Percentiles rank a stretch among this genome's conserved stretches.
phyloP scores from a whole-genome alignment of 208 protist genomes.

The Giardia muris region DNA sequence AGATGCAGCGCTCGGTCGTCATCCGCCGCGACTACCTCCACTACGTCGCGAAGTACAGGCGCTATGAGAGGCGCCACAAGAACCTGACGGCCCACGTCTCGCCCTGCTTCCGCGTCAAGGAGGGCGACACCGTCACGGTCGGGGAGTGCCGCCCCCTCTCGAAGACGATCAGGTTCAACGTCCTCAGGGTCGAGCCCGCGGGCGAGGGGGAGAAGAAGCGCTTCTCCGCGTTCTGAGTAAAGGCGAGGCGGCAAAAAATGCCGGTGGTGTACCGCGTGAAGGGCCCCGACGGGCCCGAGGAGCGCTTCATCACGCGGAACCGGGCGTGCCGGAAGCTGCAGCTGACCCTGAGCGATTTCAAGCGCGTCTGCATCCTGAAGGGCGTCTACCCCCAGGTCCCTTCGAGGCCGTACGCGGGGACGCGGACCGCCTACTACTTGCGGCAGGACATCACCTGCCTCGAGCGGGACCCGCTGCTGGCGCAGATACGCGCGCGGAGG shows the following conservation, averaged over 20 bases:
- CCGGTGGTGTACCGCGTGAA: neutral
- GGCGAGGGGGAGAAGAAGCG: conserved; percentile 39
- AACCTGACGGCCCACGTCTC: conserved; percentile 92
- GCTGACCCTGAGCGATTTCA: conserved; percentile 24
- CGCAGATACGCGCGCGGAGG: neutral
- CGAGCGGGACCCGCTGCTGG: conserved; percentile 45
- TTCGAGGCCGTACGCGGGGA: conserved; percentile 65
- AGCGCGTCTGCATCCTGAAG: conserved; percentile 87
- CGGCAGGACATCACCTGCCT: conserved; percentile 88
- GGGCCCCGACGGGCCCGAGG: neutral
- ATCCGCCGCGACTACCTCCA: conserved; percentile 98
- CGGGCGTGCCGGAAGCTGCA: conserved; percentile 22
- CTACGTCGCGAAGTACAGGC: conserved; percentile 98
- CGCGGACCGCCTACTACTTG: conserved; percentile 91
- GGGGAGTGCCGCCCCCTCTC: conserved; percentile 94
- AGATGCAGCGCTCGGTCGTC: conserved; percentile 92
- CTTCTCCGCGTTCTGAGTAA: conserved; percentile 46
- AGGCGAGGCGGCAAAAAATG: neutral
- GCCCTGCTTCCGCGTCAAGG: conserved; percentile 79
- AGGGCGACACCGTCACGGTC: conserved; percentile 89
- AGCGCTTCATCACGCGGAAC: conserved; percentile 20
- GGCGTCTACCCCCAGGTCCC: conserved; percentile 89
- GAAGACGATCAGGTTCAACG: conserved; percentile 99
- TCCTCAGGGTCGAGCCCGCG: conserved; percentile 64
- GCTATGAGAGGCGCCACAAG: conserved; percentile 99